Evolutionary conservation across 495 filamentous ascomycete genomes (phyloP).

Genomic region (Lasiosphaeris hirsuta): DNA sequence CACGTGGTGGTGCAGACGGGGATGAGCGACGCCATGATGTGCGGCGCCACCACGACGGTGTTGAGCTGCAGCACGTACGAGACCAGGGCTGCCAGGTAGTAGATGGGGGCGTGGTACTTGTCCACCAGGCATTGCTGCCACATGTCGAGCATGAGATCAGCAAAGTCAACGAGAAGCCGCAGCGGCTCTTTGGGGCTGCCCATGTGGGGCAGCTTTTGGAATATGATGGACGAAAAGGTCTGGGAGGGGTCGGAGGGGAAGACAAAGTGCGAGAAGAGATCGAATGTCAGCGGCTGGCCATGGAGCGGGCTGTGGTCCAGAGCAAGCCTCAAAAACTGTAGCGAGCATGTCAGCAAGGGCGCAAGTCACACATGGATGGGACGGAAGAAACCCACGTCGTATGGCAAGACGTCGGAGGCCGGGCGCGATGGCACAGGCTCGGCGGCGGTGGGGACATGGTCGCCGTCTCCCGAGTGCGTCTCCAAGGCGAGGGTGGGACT

Average conservation of each 20-base stretch:
- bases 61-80: constrained; percentile 39
- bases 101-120: constrained; percentile 40
- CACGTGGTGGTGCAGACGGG: constrained; percentile 40
- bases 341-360: constrained; percentile 13
- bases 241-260: constrained; percentile 39
- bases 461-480: constrained; percentile 5
- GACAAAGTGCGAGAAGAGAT: constrained; percentile 38
- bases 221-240: constrained; percentile 42
- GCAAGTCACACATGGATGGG: neutral
- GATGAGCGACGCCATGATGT: constrained; percentile 40
- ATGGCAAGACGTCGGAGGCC: constrained; percentile 20
- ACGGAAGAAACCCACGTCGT: constrained; percentile 32
- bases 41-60: constrained; percentile 36
- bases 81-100: constrained; percentile 39
- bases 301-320: constrained; percentile 39
- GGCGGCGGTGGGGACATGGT: neutral
- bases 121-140: constrained; percentile 45
- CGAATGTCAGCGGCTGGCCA: constrained; percentile 39
- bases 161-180: constrained; percentile 42
- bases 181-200: constrained; percentile 34
- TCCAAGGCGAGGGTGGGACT: constrained; percentile 35
- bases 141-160: constrained; percentile 39
- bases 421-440: too few relatives aligned
- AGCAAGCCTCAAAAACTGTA: constrained; percentile 42
- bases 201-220: constrained; percentile 40